phyloP scores from a whole-genome alignment of 2,329 filamentous ascomycete species.

The Curvularia eragrostidis region DNA sequence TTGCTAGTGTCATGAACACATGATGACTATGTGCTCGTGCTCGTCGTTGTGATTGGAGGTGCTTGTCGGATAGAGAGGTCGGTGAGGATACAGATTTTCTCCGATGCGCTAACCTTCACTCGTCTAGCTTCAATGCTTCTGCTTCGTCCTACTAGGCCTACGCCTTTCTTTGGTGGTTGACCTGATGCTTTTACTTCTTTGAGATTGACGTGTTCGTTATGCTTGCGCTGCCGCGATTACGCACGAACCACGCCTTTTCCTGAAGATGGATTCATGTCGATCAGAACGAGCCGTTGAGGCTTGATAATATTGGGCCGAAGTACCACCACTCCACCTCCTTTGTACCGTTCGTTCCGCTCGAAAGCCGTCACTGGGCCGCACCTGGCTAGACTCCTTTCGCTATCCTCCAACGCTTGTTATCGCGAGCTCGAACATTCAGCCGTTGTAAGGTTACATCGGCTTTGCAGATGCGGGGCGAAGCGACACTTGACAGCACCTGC shows the following conservation, averaged over 20 bases:
- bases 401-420: background rate
- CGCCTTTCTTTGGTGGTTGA: background rate
- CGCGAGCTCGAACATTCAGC: background rate
- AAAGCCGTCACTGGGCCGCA: background rate
- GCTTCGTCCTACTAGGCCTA: background rate
- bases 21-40: slow-evolving; percentile 12
- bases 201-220: background rate
- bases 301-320: background rate
- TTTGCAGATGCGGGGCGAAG: slow-evolving; percentile 16
- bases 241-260: background rate
- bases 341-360: background rate
- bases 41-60: slow-evolving; percentile 2
- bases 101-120: slow-evolving; percentile 21
- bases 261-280: background rate
- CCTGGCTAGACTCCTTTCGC: background rate
- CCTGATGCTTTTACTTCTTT: background rate
- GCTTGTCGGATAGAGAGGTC: slow-evolving; percentile 6
- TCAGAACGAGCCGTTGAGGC: background rate
- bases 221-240: background rate
- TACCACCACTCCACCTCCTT: background rate
- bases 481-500: slow-evolving; percentile 6
- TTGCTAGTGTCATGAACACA: slow-evolving; percentile 31
- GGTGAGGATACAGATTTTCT: slow-evolving; percentile 21
- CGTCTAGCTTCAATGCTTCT: background rate
- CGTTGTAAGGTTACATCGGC: slow-evolving; percentile 17